A percentile compares a stretch with the other conserved stretches of the same genome.
These are phyloP conservation scores for Mucuna pruriens DNA, from an alignment of 306 rosid genomes.

Conservation along the genomic window DNA sequence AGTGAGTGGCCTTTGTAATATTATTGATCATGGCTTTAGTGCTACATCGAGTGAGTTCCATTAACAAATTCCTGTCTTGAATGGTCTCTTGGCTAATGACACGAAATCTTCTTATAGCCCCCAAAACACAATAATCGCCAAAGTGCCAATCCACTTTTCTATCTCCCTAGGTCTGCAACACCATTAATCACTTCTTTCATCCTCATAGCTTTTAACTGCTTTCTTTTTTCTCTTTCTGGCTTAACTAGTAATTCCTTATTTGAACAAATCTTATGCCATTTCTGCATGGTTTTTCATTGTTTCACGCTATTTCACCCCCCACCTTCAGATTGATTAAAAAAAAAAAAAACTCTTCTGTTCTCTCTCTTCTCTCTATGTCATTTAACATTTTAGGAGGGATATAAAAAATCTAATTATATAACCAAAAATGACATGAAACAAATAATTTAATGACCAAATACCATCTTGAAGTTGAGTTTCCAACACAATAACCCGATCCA, in stretches of 20 bases:
- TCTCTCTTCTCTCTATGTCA: not conserved
- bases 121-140: too few species aligned
- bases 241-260: not conserved
- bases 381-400: not conserved
- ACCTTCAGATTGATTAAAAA: not conserved
- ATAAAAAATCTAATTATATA: too few species aligned
- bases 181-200: not conserved
- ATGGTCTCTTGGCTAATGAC: too few species aligned
- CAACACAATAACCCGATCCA: not conserved
- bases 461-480: slow-evolving; percentile 10
- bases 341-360: too few species aligned
- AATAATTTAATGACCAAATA: not conserved
- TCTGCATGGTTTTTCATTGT: not conserved
- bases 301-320: not conserved
- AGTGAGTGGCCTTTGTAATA: not conserved
- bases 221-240: not conserved
- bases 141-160: not conserved
- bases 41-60: too few species aligned
- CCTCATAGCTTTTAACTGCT: not conserved
- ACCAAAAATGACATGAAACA: not conserved
- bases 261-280: not conserved
- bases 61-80: too few species aligned
- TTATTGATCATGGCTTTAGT: too few species aligned
- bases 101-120: too few species aligned
- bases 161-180: not conserved